Conservation (phyloP, 176 grass and related monocot species). For the Phragmites australis region DNA sequence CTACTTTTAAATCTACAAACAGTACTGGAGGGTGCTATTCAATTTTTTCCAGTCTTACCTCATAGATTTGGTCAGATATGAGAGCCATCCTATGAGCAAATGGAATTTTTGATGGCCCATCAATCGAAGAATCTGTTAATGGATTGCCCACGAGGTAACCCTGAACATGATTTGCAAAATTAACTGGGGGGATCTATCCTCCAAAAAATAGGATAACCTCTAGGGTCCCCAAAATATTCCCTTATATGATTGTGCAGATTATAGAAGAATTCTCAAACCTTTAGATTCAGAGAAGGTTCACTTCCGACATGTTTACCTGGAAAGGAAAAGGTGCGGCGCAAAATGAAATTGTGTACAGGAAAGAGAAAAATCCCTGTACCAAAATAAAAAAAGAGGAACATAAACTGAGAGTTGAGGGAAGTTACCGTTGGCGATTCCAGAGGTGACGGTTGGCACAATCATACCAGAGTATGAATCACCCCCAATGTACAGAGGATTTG, state of each 20-base stretch:
- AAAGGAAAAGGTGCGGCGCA: background rate
- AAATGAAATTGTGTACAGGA: background rate
- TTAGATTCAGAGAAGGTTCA: conserved; percentile 36
- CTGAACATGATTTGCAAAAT: conserved; percentile 12
- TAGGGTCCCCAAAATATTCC: background rate
- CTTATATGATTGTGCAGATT: background rate
- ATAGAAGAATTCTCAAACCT: conserved; percentile 35
- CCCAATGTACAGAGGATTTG: conserved; percentile 69
- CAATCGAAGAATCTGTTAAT: conserved; percentile 31
- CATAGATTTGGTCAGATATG: conserved; percentile 58
- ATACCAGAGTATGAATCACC: conserved; percentile 70
- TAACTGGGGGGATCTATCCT: background rate
- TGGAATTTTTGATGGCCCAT: conserved; percentile 36
- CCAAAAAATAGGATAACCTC: background rate
- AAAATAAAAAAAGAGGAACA: background rate
- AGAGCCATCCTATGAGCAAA: conserved; percentile 65
- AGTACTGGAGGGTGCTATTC: background rate
- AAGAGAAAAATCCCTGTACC: too few species aligned
- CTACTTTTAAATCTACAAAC: background rate
- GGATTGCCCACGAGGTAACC: conserved; percentile 63
- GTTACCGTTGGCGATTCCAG: conserved; percentile 47
- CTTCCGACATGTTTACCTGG: conserved; percentile 29
- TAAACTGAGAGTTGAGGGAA: background rate
- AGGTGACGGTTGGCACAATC: conserved; percentile 49
- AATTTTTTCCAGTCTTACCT: conserved; percentile 36